Base-by-base conservation (phyloP, 2,329 filamentous ascomycete genomes). In the Fusarium nurragi region DNA sequence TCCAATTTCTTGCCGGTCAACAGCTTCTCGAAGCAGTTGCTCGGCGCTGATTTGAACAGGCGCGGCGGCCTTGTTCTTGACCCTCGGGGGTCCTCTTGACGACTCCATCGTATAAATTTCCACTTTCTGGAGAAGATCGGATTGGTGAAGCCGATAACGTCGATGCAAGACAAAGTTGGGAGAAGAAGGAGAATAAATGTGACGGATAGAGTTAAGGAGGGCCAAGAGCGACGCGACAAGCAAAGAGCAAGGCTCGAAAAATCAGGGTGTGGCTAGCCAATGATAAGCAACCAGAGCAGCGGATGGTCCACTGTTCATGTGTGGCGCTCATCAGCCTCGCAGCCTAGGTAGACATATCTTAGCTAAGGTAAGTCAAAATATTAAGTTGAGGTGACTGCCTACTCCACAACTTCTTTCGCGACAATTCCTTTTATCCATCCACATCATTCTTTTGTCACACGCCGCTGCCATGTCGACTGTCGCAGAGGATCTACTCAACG, bases 11-110 rank as follows among this genome's bases (percentile, higher is more conserved):
- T 98, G 95, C 61, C 95, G 89, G 79, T 99, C 95, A 67, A 98
- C 95, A 66, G 95, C 95, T 83, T 99, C 95, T 71, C 95, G 91
- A 39, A 99, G 89, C 65, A 99, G 90, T 82, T 99, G 95, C 80
- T 99, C 95, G 69, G 95, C 95, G 68, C 92, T 96, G 77, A 99
- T 97, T 81, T 98, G 90, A 56, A 91, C 83, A 37, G 90, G 92
- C 80, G 94, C 94, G 2, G 95, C 86, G 68, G 92, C 93, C 90
- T 99, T 99, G 84, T 99, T 98, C 80, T 98, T 98, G 84, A 99
- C 95, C 86, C 93, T 86, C 13, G 95, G 94, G 57, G 95, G 94
- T 72, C 94, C 95, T 67, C 94, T 90, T 69, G 91, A 90, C 56
- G 90, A 88, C 84, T 98, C 94, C 94, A 98, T 97, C 66, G 64